phyloP scores from a whole-genome alignment of 2,329 filamentous ascomycete species.

The Geosmithia flava region DNA sequence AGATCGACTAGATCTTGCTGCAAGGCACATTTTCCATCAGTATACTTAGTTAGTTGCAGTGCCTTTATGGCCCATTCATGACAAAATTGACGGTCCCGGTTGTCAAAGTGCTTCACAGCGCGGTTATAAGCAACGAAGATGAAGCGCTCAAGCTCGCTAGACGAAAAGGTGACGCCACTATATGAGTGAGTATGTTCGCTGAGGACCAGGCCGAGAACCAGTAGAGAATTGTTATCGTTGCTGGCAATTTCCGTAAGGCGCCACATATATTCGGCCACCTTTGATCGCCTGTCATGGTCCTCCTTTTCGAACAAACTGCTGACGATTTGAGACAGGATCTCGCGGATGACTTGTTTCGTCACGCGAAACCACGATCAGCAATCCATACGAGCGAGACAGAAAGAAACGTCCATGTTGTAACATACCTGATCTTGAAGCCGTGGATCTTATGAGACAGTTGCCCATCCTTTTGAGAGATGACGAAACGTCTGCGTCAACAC shows the following conservation, averaged over 20 bases:
- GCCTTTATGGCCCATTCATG: constrained; percentile 52
- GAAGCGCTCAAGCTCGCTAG: constrained; percentile 65
- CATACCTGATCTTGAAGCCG: constrained; percentile 37
- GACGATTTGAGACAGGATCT: constrained; percentile 53
- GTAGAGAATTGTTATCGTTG: constrained; percentile 63
- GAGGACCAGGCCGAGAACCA: constrained; percentile 51
- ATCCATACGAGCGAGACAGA: not conserved
- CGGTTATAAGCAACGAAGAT: constrained; percentile 57
- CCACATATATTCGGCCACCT: constrained; percentile 65
- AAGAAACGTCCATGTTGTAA: not conserved
- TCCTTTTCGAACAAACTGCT: constrained; percentile 51
- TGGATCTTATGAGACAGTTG: constrained; percentile 47
- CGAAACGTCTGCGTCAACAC: constrained; percentile 20
- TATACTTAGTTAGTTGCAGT: constrained; percentile 46
- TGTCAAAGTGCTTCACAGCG: constrained; percentile 51
- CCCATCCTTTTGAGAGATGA: constrained; percentile 49
- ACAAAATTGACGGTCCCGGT: constrained; percentile 39
- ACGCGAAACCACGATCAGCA: too few species aligned
- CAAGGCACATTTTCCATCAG: constrained; percentile 38
- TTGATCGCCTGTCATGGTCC: constrained; percentile 39
- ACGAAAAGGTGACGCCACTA: constrained; percentile 38
- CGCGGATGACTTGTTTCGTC: constrained; percentile 29
- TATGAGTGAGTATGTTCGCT: constrained; percentile 16
- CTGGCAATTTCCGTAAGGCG: too few species aligned
- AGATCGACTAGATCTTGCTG: constrained; percentile 4